Base-by-base conservation (phyloP, 768 basidiomycete species). In the Boletus bicolor region DNA sequence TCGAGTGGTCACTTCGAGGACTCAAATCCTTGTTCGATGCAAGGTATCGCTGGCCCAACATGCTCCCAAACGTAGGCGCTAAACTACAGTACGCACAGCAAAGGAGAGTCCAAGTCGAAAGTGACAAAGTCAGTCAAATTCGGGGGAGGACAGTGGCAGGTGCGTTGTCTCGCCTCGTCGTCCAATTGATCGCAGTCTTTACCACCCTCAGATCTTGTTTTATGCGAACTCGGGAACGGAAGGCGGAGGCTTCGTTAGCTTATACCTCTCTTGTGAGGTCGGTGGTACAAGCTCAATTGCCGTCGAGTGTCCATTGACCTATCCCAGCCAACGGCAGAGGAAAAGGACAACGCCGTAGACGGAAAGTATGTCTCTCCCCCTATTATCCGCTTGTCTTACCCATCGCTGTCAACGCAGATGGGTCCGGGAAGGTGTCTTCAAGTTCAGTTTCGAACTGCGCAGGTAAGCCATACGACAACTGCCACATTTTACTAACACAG, bases 251-350 rank as follows among this genome's bases (percentile, higher is more conserved):
- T 88, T 80, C 63, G 80, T 91, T 34, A 89, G 88, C 68, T 66
- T 93, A 41, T 93, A 91, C 69, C 77, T 93, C 24, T 87, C 87
- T 10, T 91, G 91, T 57, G 89, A 92, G 75, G 91, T 91, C 54
- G 50, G 83, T 64, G 66, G 17, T 5, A n/a, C 30, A 28, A 17
- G 3, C 11, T 19, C 17, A 12, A 44, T 34, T 37, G n/a, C n/a
- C 42, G 1, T 24, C n/a, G 15, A 39, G 24, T 37, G 21, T 60
- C 38, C 37, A 21, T 26, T 61, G 35, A 70, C 53, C 28, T 1
- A 8, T 49, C 37, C 55, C 58, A 92, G 89, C 92, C 91, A 14
- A 91, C 89, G 0, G 69, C 78, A 21, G 84, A 86, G 62, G 91
- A 94, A 72, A 86, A 81, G 56, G 88, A 91, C 54, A 77, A 71